phyloP scores from a whole-genome alignment of 169 alveolate genomes.

The Plasmodium relictum region DNA sequence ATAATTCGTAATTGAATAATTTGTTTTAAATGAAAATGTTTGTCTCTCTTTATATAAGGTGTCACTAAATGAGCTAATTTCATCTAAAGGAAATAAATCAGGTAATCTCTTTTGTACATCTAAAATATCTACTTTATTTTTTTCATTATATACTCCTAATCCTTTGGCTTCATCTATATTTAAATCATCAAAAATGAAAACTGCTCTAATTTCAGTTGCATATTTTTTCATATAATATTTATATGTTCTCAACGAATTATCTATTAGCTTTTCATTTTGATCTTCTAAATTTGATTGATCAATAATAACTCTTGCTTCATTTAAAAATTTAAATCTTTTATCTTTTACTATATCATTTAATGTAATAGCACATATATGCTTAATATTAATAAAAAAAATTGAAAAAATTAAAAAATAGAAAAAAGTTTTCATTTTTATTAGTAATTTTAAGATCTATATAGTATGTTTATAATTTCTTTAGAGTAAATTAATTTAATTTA shows the following conservation, averaged over 20 bases:
- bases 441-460: not conserved
- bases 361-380: constrained; percentile 8
- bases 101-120: constrained; percentile 26
- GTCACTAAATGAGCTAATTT: constrained; percentile 55
- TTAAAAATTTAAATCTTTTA: constrained; percentile 42
- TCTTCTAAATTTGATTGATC: constrained; percentile 64
- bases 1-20: constrained; percentile 54
- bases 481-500: not conserved
- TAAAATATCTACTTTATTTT: constrained; percentile 28
- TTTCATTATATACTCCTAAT: constrained; percentile 15
- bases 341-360: constrained; percentile 42
- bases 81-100: constrained; percentile 45
- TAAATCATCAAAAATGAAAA: constrained; percentile 72
- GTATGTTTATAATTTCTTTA: not conserved
- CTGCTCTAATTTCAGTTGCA: constrained; percentile 61
- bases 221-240: constrained; percentile 57
- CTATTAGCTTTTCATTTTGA: constrained; percentile 48
- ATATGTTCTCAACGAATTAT: constrained; percentile 50
- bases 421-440: constrained; percentile 20
- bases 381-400: constrained; percentile 29
- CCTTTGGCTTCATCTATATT: constrained; percentile 33
- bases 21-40: constrained; percentile 49
- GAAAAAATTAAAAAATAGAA: constrained; percentile 30
- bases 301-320: constrained; percentile 33
- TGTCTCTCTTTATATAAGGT: constrained; percentile 52